Conservation (phyloP, 768 basidiomycete genomes). For the Amanita rimosa region DNA sequence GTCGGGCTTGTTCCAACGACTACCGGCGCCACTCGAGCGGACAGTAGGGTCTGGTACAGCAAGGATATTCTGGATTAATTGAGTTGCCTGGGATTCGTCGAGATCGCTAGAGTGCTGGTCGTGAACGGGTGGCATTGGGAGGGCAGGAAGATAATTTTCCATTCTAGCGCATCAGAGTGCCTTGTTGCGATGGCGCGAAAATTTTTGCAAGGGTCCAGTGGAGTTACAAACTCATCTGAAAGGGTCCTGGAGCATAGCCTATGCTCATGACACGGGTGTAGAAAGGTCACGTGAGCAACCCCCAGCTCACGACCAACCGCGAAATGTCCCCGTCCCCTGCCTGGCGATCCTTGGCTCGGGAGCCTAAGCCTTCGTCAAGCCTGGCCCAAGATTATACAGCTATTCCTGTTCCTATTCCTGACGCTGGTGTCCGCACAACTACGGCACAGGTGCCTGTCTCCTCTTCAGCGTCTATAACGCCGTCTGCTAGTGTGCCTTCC, state of each 20-base stretch:
- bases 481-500: slow-evolving; percentile 7
- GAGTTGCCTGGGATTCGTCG: slow-evolving; percentile 42
- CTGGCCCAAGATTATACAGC: slow-evolving; percentile 22
- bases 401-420: slow-evolving; percentile 40
- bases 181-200: background rate
- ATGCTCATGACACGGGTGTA: background rate
- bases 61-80: slow-evolving; percentile 37
- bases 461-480: slow-evolving; percentile 11
- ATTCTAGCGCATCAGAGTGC: background rate
- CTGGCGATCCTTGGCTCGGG: background rate
- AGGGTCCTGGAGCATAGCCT: background rate
- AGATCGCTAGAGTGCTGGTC: slow-evolving; percentile 23
- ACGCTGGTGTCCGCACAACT: slow-evolving; percentile 22
- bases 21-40: slow-evolving; percentile 9
- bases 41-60: slow-evolving; percentile 13
- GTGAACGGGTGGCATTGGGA: slow-evolving; percentile 3
- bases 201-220: background rate
- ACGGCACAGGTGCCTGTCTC: slow-evolving; percentile 16
- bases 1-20: slow-evolving; percentile 13
- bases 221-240: background rate
- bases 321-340: background rate
- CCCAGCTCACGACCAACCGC: too few species aligned
- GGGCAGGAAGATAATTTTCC: slow-evolving; percentile 3
- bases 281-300: background rate
- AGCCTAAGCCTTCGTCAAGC: background rate